Conservation (phyloP, 176 grass and related monocot genomes). For the Triticum aestivum region DNA sequence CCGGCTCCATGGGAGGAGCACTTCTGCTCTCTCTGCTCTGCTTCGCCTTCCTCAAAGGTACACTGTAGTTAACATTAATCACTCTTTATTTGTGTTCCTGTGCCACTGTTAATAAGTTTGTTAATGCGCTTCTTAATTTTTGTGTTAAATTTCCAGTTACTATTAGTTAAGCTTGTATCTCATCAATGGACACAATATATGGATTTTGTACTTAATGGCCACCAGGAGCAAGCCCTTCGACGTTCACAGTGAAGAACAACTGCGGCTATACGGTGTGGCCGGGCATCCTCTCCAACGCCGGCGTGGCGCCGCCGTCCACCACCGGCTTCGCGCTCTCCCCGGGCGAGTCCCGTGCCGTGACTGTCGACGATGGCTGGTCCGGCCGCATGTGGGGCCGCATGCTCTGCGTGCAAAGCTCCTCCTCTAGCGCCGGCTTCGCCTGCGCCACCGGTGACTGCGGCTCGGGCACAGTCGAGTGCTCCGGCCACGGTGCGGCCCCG, state of each 20-base stretch:
- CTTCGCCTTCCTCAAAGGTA: slow-evolving; percentile 34
- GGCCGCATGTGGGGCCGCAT: slow-evolving; percentile 61
- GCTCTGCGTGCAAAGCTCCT: slow-evolving; percentile 23
- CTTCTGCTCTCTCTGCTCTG: slow-evolving; percentile 12
- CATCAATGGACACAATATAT: neutral
- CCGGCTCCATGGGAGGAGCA: slow-evolving; percentile 25
- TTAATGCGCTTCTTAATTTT: neutral
- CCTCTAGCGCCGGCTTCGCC: slow-evolving; percentile 12
- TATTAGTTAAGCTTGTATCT: neutral
- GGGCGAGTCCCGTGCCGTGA: slow-evolving; percentile 4
- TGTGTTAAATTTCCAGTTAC: too few species aligned
- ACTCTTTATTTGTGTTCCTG: neutral
- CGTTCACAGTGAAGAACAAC: slow-evolving; percentile 48
- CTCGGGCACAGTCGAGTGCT: slow-evolving; percentile 47
- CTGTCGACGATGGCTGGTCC: slow-evolving; percentile 33
- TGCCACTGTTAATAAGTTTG: too few species aligned
- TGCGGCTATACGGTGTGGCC: neutral
- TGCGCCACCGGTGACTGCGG: slow-evolving; percentile 68
- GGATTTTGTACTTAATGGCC: neutral
- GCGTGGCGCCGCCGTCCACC: slow-evolving; percentile 19
- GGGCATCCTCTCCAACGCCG: slow-evolving; percentile 57
- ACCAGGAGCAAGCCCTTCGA: slow-evolving; percentile 18
- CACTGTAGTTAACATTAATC: neutral
- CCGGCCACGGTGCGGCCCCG: slow-evolving; percentile 35
- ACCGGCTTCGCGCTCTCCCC: slow-evolving; percentile 50